Evolutionary conservation across 352 stramenopile genomes (phyloP).

Genomic region (Phytophthora lateralis): DNA sequence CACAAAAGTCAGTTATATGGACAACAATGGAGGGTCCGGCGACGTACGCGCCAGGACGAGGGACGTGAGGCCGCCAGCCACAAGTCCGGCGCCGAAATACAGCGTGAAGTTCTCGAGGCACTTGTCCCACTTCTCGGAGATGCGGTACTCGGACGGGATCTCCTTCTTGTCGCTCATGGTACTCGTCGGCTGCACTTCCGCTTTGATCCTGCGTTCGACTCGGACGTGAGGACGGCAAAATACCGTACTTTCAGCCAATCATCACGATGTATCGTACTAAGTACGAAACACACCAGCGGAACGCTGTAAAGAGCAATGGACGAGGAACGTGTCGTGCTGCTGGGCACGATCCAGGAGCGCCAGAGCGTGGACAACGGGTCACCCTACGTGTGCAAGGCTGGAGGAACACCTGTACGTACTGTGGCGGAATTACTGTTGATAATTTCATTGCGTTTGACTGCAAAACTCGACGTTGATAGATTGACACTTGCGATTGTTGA

Average conservation of each 20-base stretch:
- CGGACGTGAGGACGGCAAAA: conserved; percentile 38
- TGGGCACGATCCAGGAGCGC: conserved; percentile 73
- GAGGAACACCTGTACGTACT: conserved; percentile 66
- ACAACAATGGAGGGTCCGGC: background rate
- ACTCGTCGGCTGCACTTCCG: conserved; percentile 8
- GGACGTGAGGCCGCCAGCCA: conserved; percentile 81
- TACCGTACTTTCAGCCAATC: conserved; percentile 26
- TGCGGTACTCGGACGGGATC: conserved; percentile 89
- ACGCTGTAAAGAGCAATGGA: conserved; percentile 45
- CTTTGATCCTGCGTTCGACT: conserved; percentile 26
- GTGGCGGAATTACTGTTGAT: background rate
- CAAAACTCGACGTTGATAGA: conserved; percentile 1
- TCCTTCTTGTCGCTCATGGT: conserved; percentile 58
- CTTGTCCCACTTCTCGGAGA: conserved; percentile 92
- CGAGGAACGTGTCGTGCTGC: conserved; percentile 62
- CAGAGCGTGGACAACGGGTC: conserved; percentile 67
- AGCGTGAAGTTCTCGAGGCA: conserved; percentile 90
- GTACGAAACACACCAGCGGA: conserved; percentile 26
- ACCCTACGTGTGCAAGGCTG: conserved; percentile 79
- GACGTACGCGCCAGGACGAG: conserved; percentile 83
- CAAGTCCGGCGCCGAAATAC: conserved; percentile 82
- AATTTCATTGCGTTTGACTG: background rate
- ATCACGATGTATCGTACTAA: conserved; percentile 9
- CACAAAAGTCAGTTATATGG: conserved; percentile 11
- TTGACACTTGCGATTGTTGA: conserved; percentile 5